Evolutionary conservation across 2,329 filamentous ascomycete species (phyloP).

Genomic region (Fusarium floridanum): DNA sequence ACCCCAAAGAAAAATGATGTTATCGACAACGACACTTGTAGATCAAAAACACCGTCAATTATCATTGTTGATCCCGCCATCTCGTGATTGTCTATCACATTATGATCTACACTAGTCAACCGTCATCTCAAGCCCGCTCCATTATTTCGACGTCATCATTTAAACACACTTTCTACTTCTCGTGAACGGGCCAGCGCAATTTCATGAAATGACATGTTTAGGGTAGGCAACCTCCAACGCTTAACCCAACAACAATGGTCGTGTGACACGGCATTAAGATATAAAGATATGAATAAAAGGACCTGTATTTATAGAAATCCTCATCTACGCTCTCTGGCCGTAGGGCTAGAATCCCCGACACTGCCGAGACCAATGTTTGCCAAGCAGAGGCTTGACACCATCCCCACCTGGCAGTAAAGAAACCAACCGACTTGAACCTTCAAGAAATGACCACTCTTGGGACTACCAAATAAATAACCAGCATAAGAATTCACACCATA

Average conservation of each 20-base stretch:
- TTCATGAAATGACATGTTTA: background rate
- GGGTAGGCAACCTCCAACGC: background rate
- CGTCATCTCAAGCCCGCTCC: constrained; percentile 20
- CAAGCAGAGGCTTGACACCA: background rate
- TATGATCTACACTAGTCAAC: constrained; percentile 26
- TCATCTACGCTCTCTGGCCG: background rate
- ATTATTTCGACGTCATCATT: constrained; percentile 26
- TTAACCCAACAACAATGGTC: background rate
- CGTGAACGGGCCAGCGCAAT: constrained; percentile 1
- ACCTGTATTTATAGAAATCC: background rate
- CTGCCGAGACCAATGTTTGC: background rate
- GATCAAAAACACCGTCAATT: background rate
- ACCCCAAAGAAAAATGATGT: background rate
- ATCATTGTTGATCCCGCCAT: background rate
- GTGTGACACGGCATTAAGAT: background rate
- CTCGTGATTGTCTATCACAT: constrained; percentile 7
- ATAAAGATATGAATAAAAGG: background rate
- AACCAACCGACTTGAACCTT: background rate
- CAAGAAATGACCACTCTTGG: background rate
- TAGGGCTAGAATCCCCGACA: background rate
- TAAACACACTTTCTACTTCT: constrained; percentile 9
- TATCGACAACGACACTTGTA: background rate
- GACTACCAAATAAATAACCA: background rate
- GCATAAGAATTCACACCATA: background rate
- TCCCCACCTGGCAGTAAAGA: background rate